Evolutionary conservation across 2,329 filamentous ascomycete genomes (phyloP), one percentile per base, ranked within the genome.

Genomic region (Colletotrichum chrysophilum): DNA sequence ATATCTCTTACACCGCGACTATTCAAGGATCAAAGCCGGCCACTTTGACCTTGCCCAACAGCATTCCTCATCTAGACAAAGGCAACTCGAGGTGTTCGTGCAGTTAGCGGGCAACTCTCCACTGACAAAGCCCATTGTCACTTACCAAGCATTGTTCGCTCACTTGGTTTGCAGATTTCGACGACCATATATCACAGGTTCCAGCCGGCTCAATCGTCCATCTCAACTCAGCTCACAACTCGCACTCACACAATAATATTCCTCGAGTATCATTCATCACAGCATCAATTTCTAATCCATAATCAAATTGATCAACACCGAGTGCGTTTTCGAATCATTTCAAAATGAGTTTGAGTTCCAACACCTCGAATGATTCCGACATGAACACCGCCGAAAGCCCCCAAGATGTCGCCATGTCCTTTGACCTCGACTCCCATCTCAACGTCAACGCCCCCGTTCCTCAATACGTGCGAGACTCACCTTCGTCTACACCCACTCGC

Each of bases 271-370:
- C 21, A 21, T 16, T 32, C 58, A 24, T 2, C 28, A 36, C 13
- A 36, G 18, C 18, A 36, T 34, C 43, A 7, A 21, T 1, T 4
- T 10, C 30, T 14, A 13, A 12, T 55, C 28, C 4, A 2, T 2
- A 26, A 14, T 24, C 12, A n/a, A 34, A 34, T 21, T 18, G 21
- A 7, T 9, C 10, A 28, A 7, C 12, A 34, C 7, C 4, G 4
- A 34, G n/a, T 24, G 2, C 12, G 12, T 3, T 24, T 21, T 34
- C 12, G 10, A 30, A 26, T 48, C 9, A 4, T 38, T 21, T 21
- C 0, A 1, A 52, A 4, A 21, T 13, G 43, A 1, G 5, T 7
- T 5, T 36, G 5, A 3, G 12, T 9, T 62, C 30, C 26, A 30
- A 55, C 10, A n/a, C 5, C 28, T 66, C 28, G 24, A 66, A n/a